Evolutionary conservation across 1,284 basidiomycete species (phyloP), one percentile per base, ranked within the genome.

Genomic region (Cutaneotrichosporon sp.): DNA sequence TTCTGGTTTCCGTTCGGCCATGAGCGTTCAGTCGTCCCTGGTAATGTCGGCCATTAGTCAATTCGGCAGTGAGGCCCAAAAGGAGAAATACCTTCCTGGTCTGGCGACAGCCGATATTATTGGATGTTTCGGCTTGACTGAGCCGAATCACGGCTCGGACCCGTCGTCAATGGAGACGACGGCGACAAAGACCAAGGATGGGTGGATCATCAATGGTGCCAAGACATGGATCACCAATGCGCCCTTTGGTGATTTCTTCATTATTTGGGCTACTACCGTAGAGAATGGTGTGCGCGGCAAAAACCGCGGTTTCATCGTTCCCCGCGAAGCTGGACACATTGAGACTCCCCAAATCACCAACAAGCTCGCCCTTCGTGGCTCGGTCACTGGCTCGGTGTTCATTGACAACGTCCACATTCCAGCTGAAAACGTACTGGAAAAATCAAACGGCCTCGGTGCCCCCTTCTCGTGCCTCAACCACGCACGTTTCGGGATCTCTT

Each of bases 221-320:
- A 98, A 98, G 84, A 97, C 93, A 0, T 98, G 95, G 94, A 97
- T 97, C 75, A 88, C 92, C 40, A 97, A 96, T 75, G 86, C 91
- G 0, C 91, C 92, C 9, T 87, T 90, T 58, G 91, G 91, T 86
- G 91, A 81, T 79, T 88, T 85, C 22, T 94, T 97, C 73, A 83
- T 98, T 51, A 83, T 98, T 50, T 98, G 96, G 96, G 95, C 95
- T 1, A 60, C 72, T 56, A 69, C 66, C 16, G 70, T 78, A 4
- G 73, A 74, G 60, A 70, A 75, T 51, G 77, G 77, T 7, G 64
- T 71, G 58, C 89, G 88, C 58, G 85, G 86, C 72, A 92, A 92
- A 79, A 84, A 98, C 65, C 88, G 93, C 55, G 96, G 95, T 0
- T 98, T 98, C 81, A 77, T 98, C 52, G 82, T 98, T 8, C 57